Evolutionary conservation across 768 basidiomycete species (phyloP).

Genomic region (Arthromyces matolae): DNA sequence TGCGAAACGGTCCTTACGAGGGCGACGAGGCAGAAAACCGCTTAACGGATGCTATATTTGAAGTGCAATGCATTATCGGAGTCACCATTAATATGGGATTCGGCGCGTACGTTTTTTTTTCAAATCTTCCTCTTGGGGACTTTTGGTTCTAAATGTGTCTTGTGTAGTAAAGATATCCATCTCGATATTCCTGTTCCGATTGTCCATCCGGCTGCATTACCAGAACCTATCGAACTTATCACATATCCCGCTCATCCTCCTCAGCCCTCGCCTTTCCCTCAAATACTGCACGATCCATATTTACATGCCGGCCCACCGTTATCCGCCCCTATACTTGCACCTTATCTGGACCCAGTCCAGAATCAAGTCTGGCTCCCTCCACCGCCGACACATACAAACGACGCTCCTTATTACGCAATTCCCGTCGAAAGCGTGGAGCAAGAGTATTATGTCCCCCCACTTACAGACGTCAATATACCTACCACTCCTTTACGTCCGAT

Average conservation of each 20-base stretch:
- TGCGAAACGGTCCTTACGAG: conserved; percentile 58
- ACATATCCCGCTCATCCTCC: conserved; percentile 17
- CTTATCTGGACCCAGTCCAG: conserved; percentile 37
- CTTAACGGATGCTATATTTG: conserved; percentile 57
- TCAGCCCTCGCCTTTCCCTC: conserved; percentile 20
- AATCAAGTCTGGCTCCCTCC: conserved; percentile 51
- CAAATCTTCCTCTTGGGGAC: background rate
- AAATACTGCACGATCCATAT: conserved; percentile 27
- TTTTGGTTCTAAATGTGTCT: conserved; percentile 1
- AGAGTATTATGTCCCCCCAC: conserved; percentile 35
- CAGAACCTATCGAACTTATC: conserved; percentile 25
- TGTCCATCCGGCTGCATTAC: conserved; percentile 55
- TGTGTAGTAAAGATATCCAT: conserved; percentile 67
- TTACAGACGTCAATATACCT: conserved; percentile 14
- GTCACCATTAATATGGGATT: conserved; percentile 68
- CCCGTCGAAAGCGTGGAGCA: conserved; percentile 18
- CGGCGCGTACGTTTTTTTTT: conserved; percentile 49
- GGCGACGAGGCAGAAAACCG: conserved; percentile 39
- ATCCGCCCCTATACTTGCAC: conserved; percentile 33
- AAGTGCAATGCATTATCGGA: conserved; percentile 59
- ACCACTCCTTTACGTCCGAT: conserved; percentile 11
- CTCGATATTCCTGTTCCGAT: conserved; percentile 62
- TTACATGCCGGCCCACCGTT: conserved; percentile 33
- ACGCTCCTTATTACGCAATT: conserved; percentile 22
- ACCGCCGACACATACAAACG: conserved; percentile 27